A percentile compares a stretch with the other conserved stretches of the same genome.
Conservation (phyloP, 345 rosid genomes). For the Barbarea vulgaris region DNA sequence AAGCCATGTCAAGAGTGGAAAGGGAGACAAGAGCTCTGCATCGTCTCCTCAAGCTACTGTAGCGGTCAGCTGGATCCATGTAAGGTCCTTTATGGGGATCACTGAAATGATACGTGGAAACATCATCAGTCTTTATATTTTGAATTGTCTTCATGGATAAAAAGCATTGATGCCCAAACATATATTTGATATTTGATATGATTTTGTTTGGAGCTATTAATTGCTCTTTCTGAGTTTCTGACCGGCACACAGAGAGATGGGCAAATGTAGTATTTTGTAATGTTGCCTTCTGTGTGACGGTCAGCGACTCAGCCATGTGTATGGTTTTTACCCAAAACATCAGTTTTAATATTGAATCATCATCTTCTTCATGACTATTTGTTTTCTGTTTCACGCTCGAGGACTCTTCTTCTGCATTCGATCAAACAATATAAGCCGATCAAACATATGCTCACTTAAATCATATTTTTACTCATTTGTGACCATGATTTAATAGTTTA, state of each 20-base stretch:
- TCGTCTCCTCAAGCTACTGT: slow-evolving; percentile 28
- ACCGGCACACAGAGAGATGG: slow-evolving; percentile 12
- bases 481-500: not conserved
- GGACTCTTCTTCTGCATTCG: not conserved
- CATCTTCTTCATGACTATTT: slow-evolving; percentile 1
- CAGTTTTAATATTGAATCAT: slow-evolving; percentile 8
- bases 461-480: not conserved
- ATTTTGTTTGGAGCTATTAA: slow-evolving; percentile 17
- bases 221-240: slow-evolving; percentile 22
- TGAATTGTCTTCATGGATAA: slow-evolving; percentile 3
- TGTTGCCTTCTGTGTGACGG: slow-evolving; percentile 30
- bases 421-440: not conserved
- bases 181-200: slow-evolving; percentile 8
- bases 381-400: not conserved
- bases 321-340: slow-evolving; percentile 11
- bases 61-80: slow-evolving; percentile 51
- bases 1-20: slow-evolving; percentile 34
- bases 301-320: slow-evolving; percentile 27
- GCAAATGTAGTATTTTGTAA: slow-evolving; percentile 24
- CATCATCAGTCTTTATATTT: slow-evolving; percentile 10
- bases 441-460: not conserved
- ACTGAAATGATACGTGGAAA: slow-evolving; percentile 25
- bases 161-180: slow-evolving; percentile 8
- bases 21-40: slow-evolving; percentile 17
- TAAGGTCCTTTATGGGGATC: slow-evolving; percentile 64